Evolutionary conservation across 352 stramenopile species (phyloP).

Genomic region (Globisporangium paroecandrum): DNA sequence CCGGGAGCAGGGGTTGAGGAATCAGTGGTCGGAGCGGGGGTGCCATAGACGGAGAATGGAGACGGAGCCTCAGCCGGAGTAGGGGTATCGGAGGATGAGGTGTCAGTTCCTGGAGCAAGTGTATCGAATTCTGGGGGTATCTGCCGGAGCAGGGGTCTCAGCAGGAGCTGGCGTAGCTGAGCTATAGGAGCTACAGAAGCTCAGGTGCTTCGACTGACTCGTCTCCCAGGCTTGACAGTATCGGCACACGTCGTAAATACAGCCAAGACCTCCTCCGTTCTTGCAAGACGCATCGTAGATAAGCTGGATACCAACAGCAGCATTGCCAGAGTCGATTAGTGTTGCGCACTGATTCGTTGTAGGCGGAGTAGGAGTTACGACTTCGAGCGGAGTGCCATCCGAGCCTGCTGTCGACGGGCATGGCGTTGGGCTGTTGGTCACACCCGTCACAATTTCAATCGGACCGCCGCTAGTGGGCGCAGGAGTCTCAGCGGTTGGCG

Average conservation of each 20-base stretch:
- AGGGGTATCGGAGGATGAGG: no score
- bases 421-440: not conserved
- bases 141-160: no score
- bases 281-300: constrained; percentile 12
- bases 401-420: not conserved
- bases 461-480: not conserved
- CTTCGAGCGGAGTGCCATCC: not conserved
- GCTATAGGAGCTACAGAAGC: no score
- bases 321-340: not conserved
- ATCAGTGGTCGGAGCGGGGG: no score
- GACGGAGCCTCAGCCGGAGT: no score
- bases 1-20: no score
- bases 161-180: no score
- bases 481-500: no score
- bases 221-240: constrained; percentile 38
- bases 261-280: constrained; percentile 9
- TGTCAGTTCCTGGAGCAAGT: no score
- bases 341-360: not conserved
- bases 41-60: no score
- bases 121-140: no score
- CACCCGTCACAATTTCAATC: not conserved
- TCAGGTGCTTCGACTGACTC: constrained; percentile 16
- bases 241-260: constrained; percentile 16
- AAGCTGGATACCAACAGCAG: constrained; percentile 15
- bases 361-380: not conserved